Conservation (phyloP, 2,329 filamentous ascomycete genomes). For the Pseudogymnoascus sp. region DNA sequence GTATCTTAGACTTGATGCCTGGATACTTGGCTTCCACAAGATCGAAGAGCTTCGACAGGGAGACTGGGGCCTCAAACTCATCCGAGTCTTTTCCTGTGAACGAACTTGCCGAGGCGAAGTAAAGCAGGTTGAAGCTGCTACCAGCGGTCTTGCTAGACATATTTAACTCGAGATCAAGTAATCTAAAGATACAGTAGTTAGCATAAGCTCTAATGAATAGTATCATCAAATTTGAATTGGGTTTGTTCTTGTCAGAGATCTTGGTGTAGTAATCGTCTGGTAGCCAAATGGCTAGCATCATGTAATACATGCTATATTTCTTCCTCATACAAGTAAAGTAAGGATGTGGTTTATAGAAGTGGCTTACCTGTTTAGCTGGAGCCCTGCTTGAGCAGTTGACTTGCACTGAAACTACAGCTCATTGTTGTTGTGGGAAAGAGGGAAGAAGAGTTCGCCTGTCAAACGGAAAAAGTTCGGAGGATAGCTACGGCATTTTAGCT, state of each 20-base stretch:
- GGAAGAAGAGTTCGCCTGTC: neutral
- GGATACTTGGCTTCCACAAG: conserved; percentile 59
- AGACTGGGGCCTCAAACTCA: conserved; percentile 55
- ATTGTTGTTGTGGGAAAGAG: conserved; percentile 4
- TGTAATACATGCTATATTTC: conserved; percentile 36
- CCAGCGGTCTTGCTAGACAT: neutral
- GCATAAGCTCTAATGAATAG: conserved; percentile 3
- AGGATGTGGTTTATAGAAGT: neutral
- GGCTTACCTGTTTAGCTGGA: conserved; percentile 5
- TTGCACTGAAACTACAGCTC: neutral
- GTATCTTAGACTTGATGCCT: conserved; percentile 59
- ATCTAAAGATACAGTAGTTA: conserved; percentile 11
- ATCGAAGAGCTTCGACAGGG: conserved; percentile 54
- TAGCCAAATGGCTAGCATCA: conserved; percentile 40
- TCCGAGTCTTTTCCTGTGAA: conserved; percentile 63
- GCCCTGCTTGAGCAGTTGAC: neutral
- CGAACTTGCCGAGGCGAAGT: conserved; percentile 68
- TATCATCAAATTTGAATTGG: neutral
- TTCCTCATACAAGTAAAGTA: conserved; percentile 26
- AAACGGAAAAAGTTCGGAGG: neutral
- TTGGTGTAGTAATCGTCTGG: conserved; percentile 50
- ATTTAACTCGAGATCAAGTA: conserved; percentile 11
- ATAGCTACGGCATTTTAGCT: neutral
- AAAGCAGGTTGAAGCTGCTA: conserved; percentile 60
- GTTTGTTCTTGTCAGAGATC: conserved; percentile 52